Base-by-base conservation (phyloP, 148 eudicot species). In the Rhododendron griersonianum region DNA sequence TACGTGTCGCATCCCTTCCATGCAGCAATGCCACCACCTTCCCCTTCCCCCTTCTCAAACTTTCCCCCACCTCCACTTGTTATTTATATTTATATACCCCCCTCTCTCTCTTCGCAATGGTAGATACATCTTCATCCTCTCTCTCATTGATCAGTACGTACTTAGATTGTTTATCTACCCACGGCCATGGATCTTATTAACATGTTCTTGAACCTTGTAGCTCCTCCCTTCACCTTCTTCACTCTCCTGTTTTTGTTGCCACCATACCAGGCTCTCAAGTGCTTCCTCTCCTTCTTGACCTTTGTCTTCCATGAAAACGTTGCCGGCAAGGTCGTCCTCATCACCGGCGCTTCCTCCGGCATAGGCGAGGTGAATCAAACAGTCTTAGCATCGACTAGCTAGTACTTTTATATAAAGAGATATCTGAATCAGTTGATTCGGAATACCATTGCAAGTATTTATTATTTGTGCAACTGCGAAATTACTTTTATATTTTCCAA, bases 271-370 rank as follows among this genome's bases (percentile, higher is more conserved):
- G 2, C 87, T 45, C 89, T 87, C 85, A 92, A 91, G 86, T 86
- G 86, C 57, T 50, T 88, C 78, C 84, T 81, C 74, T 91, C 90
- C 2, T 15, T 86, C 73, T 44, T 87, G 5, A 74, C 85, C 61
- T 79, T 84, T 15, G 1, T 91, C 83, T 90, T 91, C 85, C 44
- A 81, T 11, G 95, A 95, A 87, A 80, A 91, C n/a, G 88, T 94
- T 6, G 87, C 91, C 78, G 93, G 91, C 41, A 94, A 93, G 83
- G 95, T 94, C 25, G 93, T 94, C 37, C 91, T 93, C 88, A 91
- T 95, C 86, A 91, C 93, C 75, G 96, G 95, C 0, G 95, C 98
- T 4, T 95, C 95, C 82, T 93, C 94, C 53, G 95, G 98, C 83
- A 95, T 95, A 23, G 95, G 94, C 87, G 91, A 94, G 94, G 94